Base-by-base conservation (phyloP, 2,329 filamentous ascomycete species). In the Fusarium siculi region DNA sequence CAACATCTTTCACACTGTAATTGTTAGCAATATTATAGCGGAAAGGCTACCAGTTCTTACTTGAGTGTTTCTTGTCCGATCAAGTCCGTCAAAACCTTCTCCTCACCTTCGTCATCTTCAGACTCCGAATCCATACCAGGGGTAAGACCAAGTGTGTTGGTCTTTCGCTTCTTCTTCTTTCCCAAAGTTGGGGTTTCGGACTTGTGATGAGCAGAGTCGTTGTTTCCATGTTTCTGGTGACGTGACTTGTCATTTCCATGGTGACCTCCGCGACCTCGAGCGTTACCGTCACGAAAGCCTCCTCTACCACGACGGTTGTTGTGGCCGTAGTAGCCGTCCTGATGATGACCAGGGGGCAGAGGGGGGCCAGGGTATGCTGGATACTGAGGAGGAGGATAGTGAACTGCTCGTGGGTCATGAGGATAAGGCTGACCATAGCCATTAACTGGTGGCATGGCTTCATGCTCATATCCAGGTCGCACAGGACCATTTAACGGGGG, bases 151-250 rank as follows among this genome's bases (percentile, higher is more conserved):
- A 95, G 86, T 3, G 90, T 91, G 74, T 93, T 93, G 43, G 89
- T 90, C 83, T 91, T 92, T 64, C 91, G 88, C 84, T 92, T 92
- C 85, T 93, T 93, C 80, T 91, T 92, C 80, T 91, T 92, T 66
- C 85, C 86, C 30, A 84, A 83, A 76, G 87, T 82, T 54, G 85
- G 82, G 53, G 84, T 82, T 64, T 87, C 83, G 58, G 75, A 68
- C 67, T 82, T 82, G 43, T 75, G 74, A 49, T 76, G 74, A 37
- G 78, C 75, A 23, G 76, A 61, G 32, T 80, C 76, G 37, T 75
- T 79, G 44, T 83, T 77, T 58, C 76, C 78, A 72, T 83, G 80
- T 75, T 82, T 84, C 63, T 84, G 78, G n/a, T 80, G 78, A 28
- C 81, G 81, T 32, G 75, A 28, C 65, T 79, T 82, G 47, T 89